phyloP scores from a whole-genome alignment of 345 rosid species.

The Schrenkiella parvula region DNA sequence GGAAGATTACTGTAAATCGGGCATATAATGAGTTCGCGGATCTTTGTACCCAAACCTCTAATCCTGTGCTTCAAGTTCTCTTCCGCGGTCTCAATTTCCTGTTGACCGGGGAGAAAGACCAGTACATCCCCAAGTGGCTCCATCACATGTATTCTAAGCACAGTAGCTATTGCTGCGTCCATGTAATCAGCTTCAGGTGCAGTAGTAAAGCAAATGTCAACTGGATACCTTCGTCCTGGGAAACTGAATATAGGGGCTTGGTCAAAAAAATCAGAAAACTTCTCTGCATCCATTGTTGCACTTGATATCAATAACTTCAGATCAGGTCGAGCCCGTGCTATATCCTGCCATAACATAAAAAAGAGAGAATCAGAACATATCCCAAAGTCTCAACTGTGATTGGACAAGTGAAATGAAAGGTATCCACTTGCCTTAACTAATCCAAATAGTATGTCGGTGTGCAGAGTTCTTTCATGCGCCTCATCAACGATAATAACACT shows the following conservation, averaged over 20 bases:
- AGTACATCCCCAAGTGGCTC: constrained; percentile 71
- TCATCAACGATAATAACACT: constrained; percentile 88
- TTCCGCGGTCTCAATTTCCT: constrained; percentile 84
- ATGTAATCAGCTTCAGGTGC: constrained; percentile 93
- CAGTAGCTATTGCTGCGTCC: constrained; percentile 81
- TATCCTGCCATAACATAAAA: constrained; percentile 46
- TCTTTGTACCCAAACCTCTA: constrained; percentile 76
- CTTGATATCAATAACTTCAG: constrained; percentile 76
- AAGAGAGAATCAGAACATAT: constrained; percentile 4
- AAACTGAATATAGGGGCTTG: constrained; percentile 74
- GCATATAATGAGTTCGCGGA: constrained; percentile 77
- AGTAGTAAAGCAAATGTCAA: constrained; percentile 64
- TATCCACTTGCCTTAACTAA: constrained; percentile 60
- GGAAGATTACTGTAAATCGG: constrained; percentile 88
- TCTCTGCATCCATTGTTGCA: constrained; percentile 90
- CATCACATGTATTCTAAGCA: constrained; percentile 65
- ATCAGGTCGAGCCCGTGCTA: constrained; percentile 65
- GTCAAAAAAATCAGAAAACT: constrained; percentile 80
- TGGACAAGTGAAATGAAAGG: background rate
- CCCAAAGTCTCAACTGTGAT: background rate
- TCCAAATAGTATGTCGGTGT: constrained; percentile 82
- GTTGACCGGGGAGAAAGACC: constrained; percentile 79
- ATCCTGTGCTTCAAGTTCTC: constrained; percentile 73
- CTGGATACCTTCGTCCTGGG: constrained; percentile 91
- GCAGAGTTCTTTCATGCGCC: constrained; percentile 93